These are phyloP conservation scores for Cladosporium sp. DNA, from an alignment of 2,329 filamentous ascomycete genomes.

Conservation along the genomic window DNA sequence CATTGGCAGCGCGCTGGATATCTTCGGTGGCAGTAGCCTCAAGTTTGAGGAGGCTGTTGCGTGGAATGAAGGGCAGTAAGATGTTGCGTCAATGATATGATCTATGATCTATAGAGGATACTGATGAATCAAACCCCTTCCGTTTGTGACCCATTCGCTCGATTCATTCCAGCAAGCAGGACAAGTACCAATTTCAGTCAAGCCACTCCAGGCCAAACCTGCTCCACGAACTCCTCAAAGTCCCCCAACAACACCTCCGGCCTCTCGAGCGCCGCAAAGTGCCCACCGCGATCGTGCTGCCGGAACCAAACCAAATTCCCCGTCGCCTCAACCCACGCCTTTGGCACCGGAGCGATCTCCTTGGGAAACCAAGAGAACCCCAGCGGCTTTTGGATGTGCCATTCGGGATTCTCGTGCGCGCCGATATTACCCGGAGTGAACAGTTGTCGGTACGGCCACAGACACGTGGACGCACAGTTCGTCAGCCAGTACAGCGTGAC, in stretches of 20 bases:
- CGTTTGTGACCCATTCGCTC: background rate
- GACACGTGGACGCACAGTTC: slow-evolving; percentile 48
- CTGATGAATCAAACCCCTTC: background rate
- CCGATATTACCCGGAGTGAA: slow-evolving; percentile 27
- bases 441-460: slow-evolving; percentile 51
- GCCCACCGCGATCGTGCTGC: slow-evolving; percentile 43
- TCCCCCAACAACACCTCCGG: slow-evolving; percentile 23
- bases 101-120: background rate
- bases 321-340: slow-evolving; percentile 39
- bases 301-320: slow-evolving; percentile 42
- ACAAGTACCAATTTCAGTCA: background rate
- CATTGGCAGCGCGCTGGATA: slow-evolving; percentile 93
- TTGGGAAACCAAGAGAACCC: slow-evolving; percentile 49
- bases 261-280: slow-evolving; percentile 41
- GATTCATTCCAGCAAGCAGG: background rate
- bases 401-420: slow-evolving; percentile 28
- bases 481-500: slow-evolving; percentile 61
- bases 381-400: slow-evolving; percentile 43
- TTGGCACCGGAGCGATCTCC: slow-evolving; percentile 44
- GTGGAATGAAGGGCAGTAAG: slow-evolving; percentile 67
- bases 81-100: background rate
- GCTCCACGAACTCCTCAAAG: slow-evolving; percentile 2
- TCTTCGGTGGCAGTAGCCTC: slow-evolving; percentile 87
- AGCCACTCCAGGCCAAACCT: background rate
- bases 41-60: slow-evolving; percentile 84